Evolutionary conservation across 2,329 filamentous ascomycete genomes (phyloP), one percentile per base, ranked within the genome.

Genomic region (Beauveria sp.): DNA sequence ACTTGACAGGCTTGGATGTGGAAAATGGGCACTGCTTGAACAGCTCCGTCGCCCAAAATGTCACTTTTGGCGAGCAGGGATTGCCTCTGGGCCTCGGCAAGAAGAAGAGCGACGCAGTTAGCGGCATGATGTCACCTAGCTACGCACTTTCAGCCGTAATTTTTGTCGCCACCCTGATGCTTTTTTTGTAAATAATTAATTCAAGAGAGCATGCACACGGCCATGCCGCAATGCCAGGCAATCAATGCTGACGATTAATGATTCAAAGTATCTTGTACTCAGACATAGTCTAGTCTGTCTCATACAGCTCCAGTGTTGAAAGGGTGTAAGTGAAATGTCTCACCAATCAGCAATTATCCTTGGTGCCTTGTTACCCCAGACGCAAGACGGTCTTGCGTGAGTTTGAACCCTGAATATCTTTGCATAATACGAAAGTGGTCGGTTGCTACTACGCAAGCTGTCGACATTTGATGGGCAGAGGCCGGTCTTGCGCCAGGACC

Each of bases 1-100:
- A 93, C 66, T 73, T 93, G 43, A 79, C 68, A 7, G 79, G 80
- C 3, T 73, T 91, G 63, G 87, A 93, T 67, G 85, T 93, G 63
- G 79, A 76, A 3, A 83, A 82, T 50, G 89, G 47, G 3, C 38
- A 45, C n/a, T 59, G 57, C 26, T 79, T 84, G 67, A 92, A 91
- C 67, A 67, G 73, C 34, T 80, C 78, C 0, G 80, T 92, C 6
- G 72, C 76, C 43, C 88, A 92, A 72, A 90, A 91, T 64, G 77
- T 92, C 47, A 91, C 88, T 0, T 92, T 90, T 68, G 79, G 80
- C 10, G 80, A 81, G 63, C 87, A 90, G 70, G 86, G 83, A 0
- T 66, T 85, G 61, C 81, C 80, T 1, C 79, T 81, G 50, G 79
- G 77, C 1, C 68, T 78, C 45, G 74, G 75, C 24, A 66, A 69